Evolutionary conservation across 306 rosid species (phyloP).

Genomic region (Cucurbita pepo): DNA sequence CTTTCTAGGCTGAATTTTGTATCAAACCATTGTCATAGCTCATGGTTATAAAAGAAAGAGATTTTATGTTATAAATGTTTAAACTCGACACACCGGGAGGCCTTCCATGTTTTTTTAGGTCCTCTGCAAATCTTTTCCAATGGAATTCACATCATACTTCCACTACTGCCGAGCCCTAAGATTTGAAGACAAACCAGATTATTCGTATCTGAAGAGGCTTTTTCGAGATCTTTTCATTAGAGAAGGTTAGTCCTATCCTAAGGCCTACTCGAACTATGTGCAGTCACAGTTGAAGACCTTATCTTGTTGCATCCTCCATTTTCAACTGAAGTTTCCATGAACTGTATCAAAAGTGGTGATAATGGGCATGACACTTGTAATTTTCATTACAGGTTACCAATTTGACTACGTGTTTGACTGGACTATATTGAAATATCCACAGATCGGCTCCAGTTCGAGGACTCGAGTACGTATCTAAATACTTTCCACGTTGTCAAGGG

Average conservation of each 20-base stretch:
- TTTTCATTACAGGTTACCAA: slow-evolving; percentile 56
- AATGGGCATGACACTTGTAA: neutral
- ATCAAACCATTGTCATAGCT: neutral
- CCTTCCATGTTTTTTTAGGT: slow-evolving; percentile 18
- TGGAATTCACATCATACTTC: slow-evolving; percentile 84
- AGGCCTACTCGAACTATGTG: neutral
- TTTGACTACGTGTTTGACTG: slow-evolving; percentile 97
- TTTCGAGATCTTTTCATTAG: slow-evolving; percentile 87
- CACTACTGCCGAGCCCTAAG: slow-evolving; percentile 85
- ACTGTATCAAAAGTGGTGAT: neutral
- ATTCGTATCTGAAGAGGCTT: slow-evolving; percentile 87
- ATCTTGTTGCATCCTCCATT: neutral
- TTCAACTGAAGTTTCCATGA: neutral
- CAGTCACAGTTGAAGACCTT: neutral
- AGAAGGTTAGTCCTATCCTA: slow-evolving; percentile 43
- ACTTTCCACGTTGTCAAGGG: slow-evolving; percentile 4
- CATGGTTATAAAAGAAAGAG: neutral
- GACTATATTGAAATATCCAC: slow-evolving; percentile 91
- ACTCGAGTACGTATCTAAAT: slow-evolving; percentile 38
- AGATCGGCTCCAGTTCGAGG: slow-evolving; percentile 85
- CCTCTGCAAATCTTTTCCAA: slow-evolving; percentile 74
- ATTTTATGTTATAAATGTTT: neutral
- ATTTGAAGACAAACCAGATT: slow-evolving; percentile 96
- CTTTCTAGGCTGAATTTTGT: neutral
- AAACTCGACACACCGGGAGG: neutral